Percentiles rank a stretch among this genome's conserved stretches.
These are phyloP conservation scores for Earliella scabrosa DNA, from an alignment of 1,284 basidiomycete genomes.

Conservation along the genomic window DNA sequence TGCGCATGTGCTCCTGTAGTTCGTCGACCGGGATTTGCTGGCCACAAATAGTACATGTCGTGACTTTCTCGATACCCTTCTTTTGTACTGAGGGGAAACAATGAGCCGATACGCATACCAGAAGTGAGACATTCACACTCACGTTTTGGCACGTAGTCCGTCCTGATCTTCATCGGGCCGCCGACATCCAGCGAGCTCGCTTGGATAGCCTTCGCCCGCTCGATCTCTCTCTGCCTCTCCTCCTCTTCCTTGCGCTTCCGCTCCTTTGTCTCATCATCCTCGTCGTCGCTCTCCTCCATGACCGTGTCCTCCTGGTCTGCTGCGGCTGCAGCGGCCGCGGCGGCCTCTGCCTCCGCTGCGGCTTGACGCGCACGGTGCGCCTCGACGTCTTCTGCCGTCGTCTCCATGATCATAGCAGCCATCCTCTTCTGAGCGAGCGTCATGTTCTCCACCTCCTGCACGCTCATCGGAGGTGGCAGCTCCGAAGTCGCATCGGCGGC, in stretches of 20 bases:
- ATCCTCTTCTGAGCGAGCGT: conserved; percentile 96
- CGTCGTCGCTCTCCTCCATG: conserved; percentile 81
- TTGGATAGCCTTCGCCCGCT: conserved; percentile 79
- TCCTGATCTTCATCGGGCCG: conserved; percentile 94
- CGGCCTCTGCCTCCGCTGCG: conserved; percentile 79
- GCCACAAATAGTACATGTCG: conserved; percentile 91
- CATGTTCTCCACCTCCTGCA: conserved; percentile 96
- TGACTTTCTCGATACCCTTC: conserved; percentile 71
- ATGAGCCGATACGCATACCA: conserved; percentile 3
- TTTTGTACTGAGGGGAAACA: conserved; percentile 61
- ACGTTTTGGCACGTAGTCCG: conserved; percentile 96
- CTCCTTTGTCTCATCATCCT: conserved; percentile 68
- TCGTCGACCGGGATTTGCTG: conserved; percentile 95
- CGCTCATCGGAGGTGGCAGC: conserved; percentile 92
- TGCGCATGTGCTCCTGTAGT: conserved; percentile 97
- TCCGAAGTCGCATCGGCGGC: conserved; percentile 90
- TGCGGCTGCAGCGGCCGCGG: conserved; percentile 68
- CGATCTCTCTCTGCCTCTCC: conserved; percentile 76
- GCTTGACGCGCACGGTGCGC: conserved; percentile 79
- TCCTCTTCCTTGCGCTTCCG: conserved; percentile 76
- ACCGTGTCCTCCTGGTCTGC: conserved; percentile 64
- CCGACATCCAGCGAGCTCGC: conserved; percentile 74
- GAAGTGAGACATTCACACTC: conserved; percentile 38
- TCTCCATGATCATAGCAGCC: conserved; percentile 98
- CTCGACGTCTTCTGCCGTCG: conserved; percentile 83